Evolutionary conservation across 495 filamentous ascomycete genomes (phyloP).

Genomic region (Achaetomiella virescens): DNA sequence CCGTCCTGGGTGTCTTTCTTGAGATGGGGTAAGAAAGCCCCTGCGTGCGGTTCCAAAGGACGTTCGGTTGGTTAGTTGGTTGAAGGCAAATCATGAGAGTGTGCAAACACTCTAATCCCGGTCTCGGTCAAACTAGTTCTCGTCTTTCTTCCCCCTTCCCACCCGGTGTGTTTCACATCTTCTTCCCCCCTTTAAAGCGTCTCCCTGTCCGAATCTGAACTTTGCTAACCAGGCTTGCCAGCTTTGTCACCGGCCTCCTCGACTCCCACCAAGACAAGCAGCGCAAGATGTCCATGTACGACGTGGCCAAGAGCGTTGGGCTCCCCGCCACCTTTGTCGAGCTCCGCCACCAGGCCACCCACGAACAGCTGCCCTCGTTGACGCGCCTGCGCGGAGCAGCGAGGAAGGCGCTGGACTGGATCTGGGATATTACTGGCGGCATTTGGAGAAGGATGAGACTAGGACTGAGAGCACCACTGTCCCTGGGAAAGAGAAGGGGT

Average conservation of each 20-base stretch:
- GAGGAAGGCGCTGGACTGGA: conserved; percentile 67
- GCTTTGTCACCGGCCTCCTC: conserved; percentile 86
- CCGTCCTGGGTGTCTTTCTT: no score
- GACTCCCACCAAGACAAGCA: conserved; percentile 65
- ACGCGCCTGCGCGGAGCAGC: conserved; percentile 60
- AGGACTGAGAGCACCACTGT: no score
- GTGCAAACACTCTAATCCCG: no score
- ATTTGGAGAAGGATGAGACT: conserved; percentile 26
- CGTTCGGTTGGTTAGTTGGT: no score
- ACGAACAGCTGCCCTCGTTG: conserved; percentile 75
- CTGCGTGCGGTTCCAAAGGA: no score
- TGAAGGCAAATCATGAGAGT: no score
- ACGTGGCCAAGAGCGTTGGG: conserved; percentile 65
- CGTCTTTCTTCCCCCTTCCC: no score
- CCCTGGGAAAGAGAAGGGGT: conserved; percentile 10
- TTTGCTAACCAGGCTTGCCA: no score
- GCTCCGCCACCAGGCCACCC: conserved; percentile 81
- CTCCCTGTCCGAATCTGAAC: no score
- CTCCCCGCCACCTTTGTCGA: conserved; percentile 84
- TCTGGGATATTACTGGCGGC: conserved; percentile 84
- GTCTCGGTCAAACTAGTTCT: no score
- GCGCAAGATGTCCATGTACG: conserved; percentile 75
- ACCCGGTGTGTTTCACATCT: background rate
- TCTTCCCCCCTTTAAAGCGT: background rate
- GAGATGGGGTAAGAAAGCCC: no score